Conservation (phyloP, 805 yeast species). For the Candida piceae region DNA sequence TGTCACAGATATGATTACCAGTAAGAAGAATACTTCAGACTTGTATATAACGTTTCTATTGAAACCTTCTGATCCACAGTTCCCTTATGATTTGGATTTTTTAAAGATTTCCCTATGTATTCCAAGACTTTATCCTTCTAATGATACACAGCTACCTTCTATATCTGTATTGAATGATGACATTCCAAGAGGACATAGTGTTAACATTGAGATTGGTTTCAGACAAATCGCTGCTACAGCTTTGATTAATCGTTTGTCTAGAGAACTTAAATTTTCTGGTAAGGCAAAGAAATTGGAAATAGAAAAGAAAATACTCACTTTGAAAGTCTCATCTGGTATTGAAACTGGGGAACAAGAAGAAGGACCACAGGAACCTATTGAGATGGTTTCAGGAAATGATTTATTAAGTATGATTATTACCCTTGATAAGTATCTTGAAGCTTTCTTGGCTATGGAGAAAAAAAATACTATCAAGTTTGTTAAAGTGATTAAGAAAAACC, state of each 20-base stretch:
- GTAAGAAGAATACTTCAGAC: conserved; percentile 12
- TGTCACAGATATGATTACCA: conserved; percentile 11
- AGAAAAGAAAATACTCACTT: too few relatives aligned
- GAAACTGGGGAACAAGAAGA: conserved; percentile 15
- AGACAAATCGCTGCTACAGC: conserved; percentile 39
- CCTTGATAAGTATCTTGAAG: conserved; percentile 55
- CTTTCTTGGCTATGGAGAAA: conserved; percentile 53
- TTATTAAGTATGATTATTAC: conserved; percentile 50
- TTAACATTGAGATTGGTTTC: conserved; percentile 66
- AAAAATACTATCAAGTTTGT: conserved; percentile 60
- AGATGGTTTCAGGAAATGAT: conserved; percentile 42
- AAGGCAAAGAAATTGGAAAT: conserved; percentile 20
- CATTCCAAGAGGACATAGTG: conserved; percentile 63
- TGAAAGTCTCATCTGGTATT: too few relatives aligned
- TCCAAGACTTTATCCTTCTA: conserved; percentile 50
- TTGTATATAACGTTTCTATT: conserved; percentile 42
- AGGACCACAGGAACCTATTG: conserved; percentile 12
- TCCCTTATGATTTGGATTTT: conserved; percentile 57
- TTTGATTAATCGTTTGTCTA: too few relatives aligned
- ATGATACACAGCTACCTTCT: conserved; percentile 38
- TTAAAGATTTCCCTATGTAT: conserved; percentile 49
- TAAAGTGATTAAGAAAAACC: conserved; percentile 19
- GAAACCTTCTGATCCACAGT: conserved; percentile 66
- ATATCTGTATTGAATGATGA: conserved; percentile 59
- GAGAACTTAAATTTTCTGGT: too few relatives aligned